phyloP scores from a whole-genome alignment of 306 rosid species.

The Quillaja saponaria region DNA sequence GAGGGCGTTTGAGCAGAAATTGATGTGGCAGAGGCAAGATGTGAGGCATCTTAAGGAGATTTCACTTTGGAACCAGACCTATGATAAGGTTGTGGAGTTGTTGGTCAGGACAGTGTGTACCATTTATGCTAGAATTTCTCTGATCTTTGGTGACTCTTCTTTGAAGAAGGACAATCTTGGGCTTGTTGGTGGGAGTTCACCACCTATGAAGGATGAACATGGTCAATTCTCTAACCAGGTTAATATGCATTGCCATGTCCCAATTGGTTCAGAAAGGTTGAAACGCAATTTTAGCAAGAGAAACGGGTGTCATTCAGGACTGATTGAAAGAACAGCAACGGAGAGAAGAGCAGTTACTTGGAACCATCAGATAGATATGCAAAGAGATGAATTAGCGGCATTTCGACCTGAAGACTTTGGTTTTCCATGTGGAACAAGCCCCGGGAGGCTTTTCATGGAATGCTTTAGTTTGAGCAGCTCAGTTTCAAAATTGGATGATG shows the following conservation, averaged over 20 bases:
- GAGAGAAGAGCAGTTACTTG: constrained; percentile 42
- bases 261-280: constrained; percentile 39
- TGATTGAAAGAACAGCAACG: constrained; percentile 34
- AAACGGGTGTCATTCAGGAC: constrained; percentile 38
- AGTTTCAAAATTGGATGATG: constrained; percentile 54
- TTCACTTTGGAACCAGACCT: constrained; percentile 88
- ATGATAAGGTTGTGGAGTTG: constrained; percentile 88
- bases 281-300: constrained; percentile 44
- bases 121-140: constrained; percentile 64
- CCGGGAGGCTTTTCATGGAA: constrained; percentile 91
- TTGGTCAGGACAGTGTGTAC: constrained; percentile 95
- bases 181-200: constrained; percentile 41
- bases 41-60: constrained; percentile 78
- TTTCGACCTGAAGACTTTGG: constrained; percentile 67
- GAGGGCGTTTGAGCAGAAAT: constrained; percentile 78
- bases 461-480: constrained; percentile 87
- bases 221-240: constrained; percentile 36
- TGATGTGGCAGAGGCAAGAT: constrained; percentile 83
- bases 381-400: constrained; percentile 57
- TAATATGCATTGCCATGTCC: constrained; percentile 25
- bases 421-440: constrained; percentile 82
- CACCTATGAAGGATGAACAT: constrained; percentile 35
- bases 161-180: constrained; percentile 35
- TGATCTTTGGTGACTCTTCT: constrained; percentile 58
- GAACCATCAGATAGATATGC: constrained; percentile 45